phyloP scores from a whole-genome alignment of 2,329 filamentous ascomycete genomes.

The Scedosporium boydii region DNA sequence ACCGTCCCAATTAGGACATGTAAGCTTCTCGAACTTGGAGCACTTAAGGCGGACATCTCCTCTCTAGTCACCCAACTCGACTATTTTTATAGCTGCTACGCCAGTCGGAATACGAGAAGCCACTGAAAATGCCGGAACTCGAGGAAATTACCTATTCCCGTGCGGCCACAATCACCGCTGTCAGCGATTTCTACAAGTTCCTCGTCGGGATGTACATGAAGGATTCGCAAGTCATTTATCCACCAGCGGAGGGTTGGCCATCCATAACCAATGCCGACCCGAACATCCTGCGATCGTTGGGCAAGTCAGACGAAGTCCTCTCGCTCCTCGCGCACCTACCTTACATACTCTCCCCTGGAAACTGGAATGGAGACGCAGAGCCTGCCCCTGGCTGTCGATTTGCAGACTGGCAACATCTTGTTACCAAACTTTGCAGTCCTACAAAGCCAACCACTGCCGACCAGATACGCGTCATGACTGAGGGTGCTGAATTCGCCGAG shows the following conservation, averaged over 20 bases:
- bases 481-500: conserved; percentile 8
- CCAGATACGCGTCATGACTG: neutral
- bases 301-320: conserved; percentile 20
- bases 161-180: conserved; percentile 9
- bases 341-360: conserved; percentile 10
- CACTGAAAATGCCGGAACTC: neutral
- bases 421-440: no score
- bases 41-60: no score
- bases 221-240: conserved; percentile 14
- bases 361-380: neutral
- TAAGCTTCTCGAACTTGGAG: no score
- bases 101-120: no score
- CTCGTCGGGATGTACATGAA: conserved; percentile 17
- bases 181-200: conserved; percentile 19
- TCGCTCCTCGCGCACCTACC: conserved; percentile 20
- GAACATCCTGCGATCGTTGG: neutral
- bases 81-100: no score
- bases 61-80: no score
- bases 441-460: no score
- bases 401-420: neutral
- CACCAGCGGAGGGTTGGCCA: conserved; percentile 19
- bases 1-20: no score
- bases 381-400: neutral
- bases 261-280: conserved; percentile 11
- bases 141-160: neutral